These are phyloP conservation scores for Tulasnella sp. DNA, from an alignment of 768 basidiomycete genomes.

Conservation along the genomic window DNA sequence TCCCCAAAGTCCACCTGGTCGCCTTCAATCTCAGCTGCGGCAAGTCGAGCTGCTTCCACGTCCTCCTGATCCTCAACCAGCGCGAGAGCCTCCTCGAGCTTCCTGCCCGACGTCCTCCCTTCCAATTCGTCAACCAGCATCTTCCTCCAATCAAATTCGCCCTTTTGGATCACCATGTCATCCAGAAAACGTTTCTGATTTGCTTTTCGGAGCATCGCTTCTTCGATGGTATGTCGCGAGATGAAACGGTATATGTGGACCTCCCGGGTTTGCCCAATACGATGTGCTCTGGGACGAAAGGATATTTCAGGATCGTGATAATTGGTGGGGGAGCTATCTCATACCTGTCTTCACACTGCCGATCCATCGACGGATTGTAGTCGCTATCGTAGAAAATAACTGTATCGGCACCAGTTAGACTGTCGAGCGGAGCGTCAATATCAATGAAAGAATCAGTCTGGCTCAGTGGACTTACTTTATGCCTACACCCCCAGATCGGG, in stretches of 20 bases:
- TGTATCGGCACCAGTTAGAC: constrained; percentile 38
- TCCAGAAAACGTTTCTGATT: constrained; percentile 93
- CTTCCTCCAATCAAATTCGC: constrained; percentile 90
- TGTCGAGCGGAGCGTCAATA: not conserved
- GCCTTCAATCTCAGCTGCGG: constrained; percentile 63
- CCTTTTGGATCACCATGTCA: constrained; percentile 84
- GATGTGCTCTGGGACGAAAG: constrained; percentile 29
- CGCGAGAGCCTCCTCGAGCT: constrained; percentile 63
- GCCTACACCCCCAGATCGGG: constrained; percentile 56
- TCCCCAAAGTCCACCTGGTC: constrained; percentile 73
- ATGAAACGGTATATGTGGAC: constrained; percentile 96
- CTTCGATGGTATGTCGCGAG: constrained; percentile 84
- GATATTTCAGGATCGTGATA: constrained; percentile 29
- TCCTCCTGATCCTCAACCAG: constrained; percentile 88
- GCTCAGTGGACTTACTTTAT: constrained; percentile 62
- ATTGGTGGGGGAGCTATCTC: not conserved
- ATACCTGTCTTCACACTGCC: constrained; percentile 37
- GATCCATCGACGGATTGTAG: constrained; percentile 39
- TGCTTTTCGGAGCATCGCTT: constrained; percentile 93
- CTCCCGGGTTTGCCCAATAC: constrained; percentile 57
- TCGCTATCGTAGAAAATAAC: constrained; percentile 40
- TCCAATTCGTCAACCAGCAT: constrained; percentile 54
- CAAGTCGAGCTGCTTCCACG: constrained; percentile 68
- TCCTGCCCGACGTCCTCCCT: constrained; percentile 28
- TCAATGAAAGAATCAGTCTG: not conserved